A percentile compares a stretch with the other conserved stretches of the same genome.
Conservation (phyloP, 2,329 filamentous ascomycete species). For the Fusarium devonianum region DNA sequence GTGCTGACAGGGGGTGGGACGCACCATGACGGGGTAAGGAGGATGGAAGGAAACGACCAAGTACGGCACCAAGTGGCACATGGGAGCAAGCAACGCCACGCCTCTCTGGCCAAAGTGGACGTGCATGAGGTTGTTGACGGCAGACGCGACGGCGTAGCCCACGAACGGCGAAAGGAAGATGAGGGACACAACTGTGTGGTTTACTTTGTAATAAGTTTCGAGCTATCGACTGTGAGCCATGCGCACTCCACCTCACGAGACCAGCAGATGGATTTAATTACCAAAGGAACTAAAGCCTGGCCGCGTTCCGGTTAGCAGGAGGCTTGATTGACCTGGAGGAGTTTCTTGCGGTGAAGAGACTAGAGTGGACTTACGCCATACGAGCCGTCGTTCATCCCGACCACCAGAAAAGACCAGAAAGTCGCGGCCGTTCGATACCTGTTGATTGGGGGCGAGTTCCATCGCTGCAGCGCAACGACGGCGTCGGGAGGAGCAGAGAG, state of each 20-base stretch:
- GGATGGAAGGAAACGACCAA: constrained; percentile 69
- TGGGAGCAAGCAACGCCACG: constrained; percentile 62
- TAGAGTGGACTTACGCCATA: constrained; percentile 55
- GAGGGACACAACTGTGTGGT: constrained; percentile 69
- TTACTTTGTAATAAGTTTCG: constrained; percentile 63
- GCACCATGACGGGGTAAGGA: constrained; percentile 72
- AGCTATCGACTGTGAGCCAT: constrained; percentile 19
- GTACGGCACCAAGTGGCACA: constrained; percentile 70
- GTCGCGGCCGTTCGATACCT: not conserved
- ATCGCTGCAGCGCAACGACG: constrained; percentile 1
- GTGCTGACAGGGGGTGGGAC: constrained; percentile 44
- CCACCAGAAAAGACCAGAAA: constrained; percentile 1
- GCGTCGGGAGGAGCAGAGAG: not conserved
- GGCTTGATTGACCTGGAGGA: not conserved
- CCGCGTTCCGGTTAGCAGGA: not conserved
- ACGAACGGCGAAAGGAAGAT: constrained; percentile 72
- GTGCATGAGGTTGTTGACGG: constrained; percentile 62
- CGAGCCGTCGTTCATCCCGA: not conserved
- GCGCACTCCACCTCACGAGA: not conserved
- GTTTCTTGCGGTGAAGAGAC: not conserved
- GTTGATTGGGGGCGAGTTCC: not conserved
- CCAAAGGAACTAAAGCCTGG: not conserved
- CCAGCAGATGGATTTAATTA: not conserved
- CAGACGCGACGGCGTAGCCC: constrained; percentile 68
- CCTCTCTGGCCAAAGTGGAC: constrained; percentile 37